These are phyloP conservation scores for Diospyros lotus DNA, from an alignment of 148 eudicot species.

Conservation along the genomic window DNA sequence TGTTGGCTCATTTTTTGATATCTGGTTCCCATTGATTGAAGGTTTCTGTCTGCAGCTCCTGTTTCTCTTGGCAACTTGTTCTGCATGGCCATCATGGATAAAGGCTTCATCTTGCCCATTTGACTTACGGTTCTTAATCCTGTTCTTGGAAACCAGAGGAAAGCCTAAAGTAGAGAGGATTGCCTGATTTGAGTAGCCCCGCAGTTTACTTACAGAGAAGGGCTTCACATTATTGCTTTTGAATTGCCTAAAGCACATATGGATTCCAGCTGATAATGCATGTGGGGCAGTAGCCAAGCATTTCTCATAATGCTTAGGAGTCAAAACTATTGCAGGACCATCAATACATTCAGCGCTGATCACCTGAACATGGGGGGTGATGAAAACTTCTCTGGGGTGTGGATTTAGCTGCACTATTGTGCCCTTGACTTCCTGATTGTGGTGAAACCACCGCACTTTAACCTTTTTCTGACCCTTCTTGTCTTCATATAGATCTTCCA, in stretches of 20 bases:
- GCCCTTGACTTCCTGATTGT: conserved; percentile 8
- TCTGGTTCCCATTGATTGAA: conserved; percentile 9
- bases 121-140: conserved; percentile 2
- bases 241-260: conserved; percentile 26
- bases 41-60: conserved; percentile 8
- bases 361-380: conserved; percentile 24
- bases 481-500: conserved; percentile 31
- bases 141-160: conserved; percentile 20
- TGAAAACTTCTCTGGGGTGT: conserved; percentile 25
- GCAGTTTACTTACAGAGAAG: conserved; percentile 19
- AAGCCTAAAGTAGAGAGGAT: conserved; percentile 20
- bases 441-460: conserved; percentile 27
- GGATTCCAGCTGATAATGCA: neutral
- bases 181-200: conserved; percentile 20
- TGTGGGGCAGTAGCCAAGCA: conserved; percentile 17
- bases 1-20: conserved; percentile 14
- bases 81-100: neutral
- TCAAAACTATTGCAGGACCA: conserved; percentile 23
- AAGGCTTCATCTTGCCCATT: conserved; percentile 14
- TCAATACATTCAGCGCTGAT: conserved; percentile 24
- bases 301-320: conserved; percentile 23
- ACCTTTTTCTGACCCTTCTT: conserved; percentile 25
- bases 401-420: conserved; percentile 13
- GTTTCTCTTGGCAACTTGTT: conserved; percentile 15
- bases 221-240: conserved; percentile 17